phyloP scores from a whole-genome alignment of 108 stramenopile genomes.

The Ochromonas danica region DNA sequence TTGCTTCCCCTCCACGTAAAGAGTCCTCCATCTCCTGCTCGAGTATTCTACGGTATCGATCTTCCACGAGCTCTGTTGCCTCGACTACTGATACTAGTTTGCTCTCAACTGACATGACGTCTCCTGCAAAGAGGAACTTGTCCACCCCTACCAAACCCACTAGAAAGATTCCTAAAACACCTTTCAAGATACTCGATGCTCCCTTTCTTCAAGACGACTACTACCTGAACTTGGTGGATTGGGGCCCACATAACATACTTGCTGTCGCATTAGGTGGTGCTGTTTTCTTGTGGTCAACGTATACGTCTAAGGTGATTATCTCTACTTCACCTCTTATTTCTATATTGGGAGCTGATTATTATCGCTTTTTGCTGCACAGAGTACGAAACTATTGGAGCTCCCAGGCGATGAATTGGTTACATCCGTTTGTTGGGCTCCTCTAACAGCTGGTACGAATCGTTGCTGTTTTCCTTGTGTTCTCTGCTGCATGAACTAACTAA shows the following conservation, averaged over 20 bases:
- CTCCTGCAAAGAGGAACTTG: background rate
- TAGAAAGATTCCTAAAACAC: conserved; percentile 74
- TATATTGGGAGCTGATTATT: no score
- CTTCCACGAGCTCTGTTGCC: background rate
- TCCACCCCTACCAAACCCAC: background rate
- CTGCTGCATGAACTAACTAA: no score
- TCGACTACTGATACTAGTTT: background rate
- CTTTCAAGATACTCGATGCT: conserved; percentile 98
- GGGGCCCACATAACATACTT: conserved; percentile 88
- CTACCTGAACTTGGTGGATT: conserved; percentile 95
- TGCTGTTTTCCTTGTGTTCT: no score
- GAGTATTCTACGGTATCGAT: conserved; percentile 1
- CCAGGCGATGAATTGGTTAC: conserved; percentile 71
- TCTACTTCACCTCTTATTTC: no score
- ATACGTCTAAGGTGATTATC: conserved; percentile 84
- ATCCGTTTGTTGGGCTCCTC: conserved; percentile 92
- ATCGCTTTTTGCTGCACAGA: no score
- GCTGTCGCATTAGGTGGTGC: conserved; percentile 90
- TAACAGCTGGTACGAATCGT: no score
- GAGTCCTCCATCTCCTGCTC: background rate
- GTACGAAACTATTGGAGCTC: no score
- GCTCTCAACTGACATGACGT: background rate
- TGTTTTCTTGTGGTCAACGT: conserved; percentile 91
- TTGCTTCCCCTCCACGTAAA: background rate
- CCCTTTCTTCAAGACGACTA: conserved; percentile 97